Percentiles rank a stretch among this genome's conserved stretches.
These are phyloP conservation scores for Phytophthora lateralis DNA, from an alignment of 352 stramenopile species.

Conservation along the genomic window DNA sequence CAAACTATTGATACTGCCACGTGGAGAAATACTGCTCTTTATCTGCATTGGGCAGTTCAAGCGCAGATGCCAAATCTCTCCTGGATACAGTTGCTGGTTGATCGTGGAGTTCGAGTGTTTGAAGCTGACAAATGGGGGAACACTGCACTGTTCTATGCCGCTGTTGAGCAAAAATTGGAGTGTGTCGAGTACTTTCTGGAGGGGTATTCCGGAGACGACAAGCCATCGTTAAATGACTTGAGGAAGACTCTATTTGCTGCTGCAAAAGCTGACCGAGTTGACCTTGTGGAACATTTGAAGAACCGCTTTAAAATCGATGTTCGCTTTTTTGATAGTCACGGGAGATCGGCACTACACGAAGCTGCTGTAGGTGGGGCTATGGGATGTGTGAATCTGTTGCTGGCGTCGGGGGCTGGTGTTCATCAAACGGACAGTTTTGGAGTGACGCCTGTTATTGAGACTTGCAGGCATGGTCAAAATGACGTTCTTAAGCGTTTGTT, in stretches of 20 bases:
- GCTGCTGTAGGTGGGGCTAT: neutral
- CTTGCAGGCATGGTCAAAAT: neutral
- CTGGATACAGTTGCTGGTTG: neutral
- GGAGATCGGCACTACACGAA: slow-evolving; percentile 2
- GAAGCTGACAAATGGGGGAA: neutral
- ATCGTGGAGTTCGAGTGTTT: neutral
- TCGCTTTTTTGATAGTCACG: neutral
- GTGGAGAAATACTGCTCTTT: neutral
- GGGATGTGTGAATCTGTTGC: neutral
- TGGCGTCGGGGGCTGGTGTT: neutral
- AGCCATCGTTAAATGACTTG: neutral
- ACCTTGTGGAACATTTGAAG: neutral
- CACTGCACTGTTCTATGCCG: slow-evolving; percentile 9
- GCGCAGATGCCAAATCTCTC: neutral
- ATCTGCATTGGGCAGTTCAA: neutral
- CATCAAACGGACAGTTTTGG: slow-evolving; percentile 11
- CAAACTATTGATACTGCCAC: neutral
- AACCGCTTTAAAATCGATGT: neutral
- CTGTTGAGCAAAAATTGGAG: neutral
- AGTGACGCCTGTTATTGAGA: slow-evolving; percentile 1
- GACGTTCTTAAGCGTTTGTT: neutral
- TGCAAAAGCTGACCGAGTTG: neutral
- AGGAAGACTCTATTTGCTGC: neutral
- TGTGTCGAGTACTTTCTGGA: neutral
- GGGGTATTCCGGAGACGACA: neutral